These are phyloP conservation scores for Lasiosphaeria ovina DNA, from an alignment of 495 filamentous ascomycete genomes.

Conservation along the genomic window DNA sequence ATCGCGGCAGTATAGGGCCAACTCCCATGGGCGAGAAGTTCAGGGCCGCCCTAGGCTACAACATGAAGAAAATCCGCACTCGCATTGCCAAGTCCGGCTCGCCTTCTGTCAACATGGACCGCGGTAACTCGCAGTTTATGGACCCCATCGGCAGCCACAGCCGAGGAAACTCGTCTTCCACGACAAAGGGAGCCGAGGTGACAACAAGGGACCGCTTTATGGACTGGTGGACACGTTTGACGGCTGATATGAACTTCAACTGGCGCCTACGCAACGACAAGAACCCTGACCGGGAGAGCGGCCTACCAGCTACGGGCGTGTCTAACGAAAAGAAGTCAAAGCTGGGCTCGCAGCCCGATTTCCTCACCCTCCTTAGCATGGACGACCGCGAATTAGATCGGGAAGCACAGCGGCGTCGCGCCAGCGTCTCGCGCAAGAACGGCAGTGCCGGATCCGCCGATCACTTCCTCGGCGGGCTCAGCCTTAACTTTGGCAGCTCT, in stretches of 20 bases:
- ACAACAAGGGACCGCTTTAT: constrained; percentile 35
- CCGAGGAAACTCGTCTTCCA: constrained; percentile 34
- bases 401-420: constrained; percentile 31
- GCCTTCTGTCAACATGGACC: constrained; percentile 48
- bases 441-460: constrained; percentile 29
- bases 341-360: constrained; percentile 36
- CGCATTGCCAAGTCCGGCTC: constrained; percentile 34
- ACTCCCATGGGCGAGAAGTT: constrained; percentile 40
- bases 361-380: constrained; percentile 39
- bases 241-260: constrained; percentile 36
- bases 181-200: constrained; percentile 12
- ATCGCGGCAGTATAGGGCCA: constrained; percentile 41
- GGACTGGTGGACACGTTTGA: constrained; percentile 44
- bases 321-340: constrained; percentile 20
- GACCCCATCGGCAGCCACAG: constrained; percentile 37
- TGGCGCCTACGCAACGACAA: constrained; percentile 30
- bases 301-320: not conserved
- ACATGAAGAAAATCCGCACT: constrained; percentile 36
- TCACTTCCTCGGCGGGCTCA: constrained; percentile 41
- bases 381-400: constrained; percentile 35
- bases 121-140: constrained; percentile 52
- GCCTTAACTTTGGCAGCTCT: constrained; percentile 36
- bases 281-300: constrained; percentile 15
- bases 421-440: constrained; percentile 28
- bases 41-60: constrained; percentile 36